phyloP scores from a whole-genome alignment of 2,329 filamentous ascomycete species.

The Penicillium frequentans region DNA sequence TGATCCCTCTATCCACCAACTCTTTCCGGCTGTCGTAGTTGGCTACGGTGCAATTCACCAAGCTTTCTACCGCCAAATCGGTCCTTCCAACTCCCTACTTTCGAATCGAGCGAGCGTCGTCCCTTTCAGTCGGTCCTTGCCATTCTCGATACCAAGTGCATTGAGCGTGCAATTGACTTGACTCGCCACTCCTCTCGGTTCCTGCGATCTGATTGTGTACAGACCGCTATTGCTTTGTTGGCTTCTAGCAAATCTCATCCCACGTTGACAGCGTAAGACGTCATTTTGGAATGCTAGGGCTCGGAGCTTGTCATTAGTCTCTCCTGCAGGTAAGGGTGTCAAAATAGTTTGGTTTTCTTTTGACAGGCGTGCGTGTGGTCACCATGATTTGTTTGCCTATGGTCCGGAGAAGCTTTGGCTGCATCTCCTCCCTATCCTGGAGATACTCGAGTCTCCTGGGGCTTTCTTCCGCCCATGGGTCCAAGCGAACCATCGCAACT shows the following conservation, averaged over 20 bases:
- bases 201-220: slow-evolving; percentile 3
- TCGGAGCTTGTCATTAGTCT: slow-evolving; percentile 20
- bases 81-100: slow-evolving; percentile 22
- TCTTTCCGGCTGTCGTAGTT: slow-evolving; percentile 5
- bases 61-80: slow-evolving; percentile 14
- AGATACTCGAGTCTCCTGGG: not conserved
- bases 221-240: slow-evolving; percentile 15
- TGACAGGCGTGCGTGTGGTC: not conserved
- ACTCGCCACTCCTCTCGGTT: slow-evolving; percentile 11
- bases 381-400: not conserved
- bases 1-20: slow-evolving; percentile 1
- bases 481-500: slow-evolving; percentile 22
- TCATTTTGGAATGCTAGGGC: slow-evolving; percentile 28
- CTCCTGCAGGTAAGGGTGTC: slow-evolving; percentile 25
- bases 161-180: slow-evolving; percentile 7
- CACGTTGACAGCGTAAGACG: slow-evolving; percentile 24
- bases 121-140: slow-evolving; percentile 15
- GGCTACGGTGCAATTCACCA: not conserved
- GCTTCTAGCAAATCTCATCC: slow-evolving; percentile 22
- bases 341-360: not conserved
- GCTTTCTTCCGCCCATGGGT: slow-evolving; percentile 7
- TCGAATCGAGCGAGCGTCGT: slow-evolving; percentile 20
- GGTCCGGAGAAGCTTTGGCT: not conserved
- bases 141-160: not conserved
- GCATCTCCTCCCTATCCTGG: not conserved